Base-by-base conservation (phyloP, 1,139 yeast species). In the Saccharomyces hybrid region DNA sequence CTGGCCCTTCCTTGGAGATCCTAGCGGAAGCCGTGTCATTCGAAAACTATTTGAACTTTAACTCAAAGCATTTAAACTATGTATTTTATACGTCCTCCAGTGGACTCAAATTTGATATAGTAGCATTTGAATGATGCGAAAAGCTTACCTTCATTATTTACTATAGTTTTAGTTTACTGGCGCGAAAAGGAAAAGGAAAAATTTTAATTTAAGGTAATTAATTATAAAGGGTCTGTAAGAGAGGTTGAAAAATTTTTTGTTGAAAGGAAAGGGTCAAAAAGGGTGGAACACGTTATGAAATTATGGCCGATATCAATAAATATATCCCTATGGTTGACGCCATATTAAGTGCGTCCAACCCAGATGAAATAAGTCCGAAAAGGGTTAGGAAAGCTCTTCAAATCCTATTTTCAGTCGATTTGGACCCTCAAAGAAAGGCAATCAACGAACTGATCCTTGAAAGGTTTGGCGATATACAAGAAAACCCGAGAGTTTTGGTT, bases 311-410 rank as follows among this genome's bases (percentile, higher is more conserved):
- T 7, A 38, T 38, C 44, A 38, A 3, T 38, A 70, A 74, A 58
- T 84, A 80, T 62, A 73, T 78, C 42, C 86, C 90, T 2, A 83
- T 86, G 59, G 84, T 87, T 50, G 93, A 87, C 64, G 90, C 95
- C 1, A 85, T 88, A 19, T 71, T 88, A 42, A 75, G 84, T 57
- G 91, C 82, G n/a, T 83, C 93, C 1, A 85, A 88, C 62, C 76
- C 86, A 44, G 86, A 84, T 58, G 77, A 81, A 60, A 81, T 88
- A 21, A 82, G 91, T 1, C 90, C 87, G 11, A 86, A 86, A 66
- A 78, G 81, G 64, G 82, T 88, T 47, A 75, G 95, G 58, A 76
- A 78, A 59, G 91, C 91, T 0, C 67, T 88, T 28, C 89, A 84
- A 65, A 88, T 81, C 58, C 73, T 87, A 42, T 85, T 83, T 64